A percentile compares a stretch with the other conserved stretches of the same genome.
Conservation (phyloP, 2,329 filamentous ascomycete genomes). For the Xylaria sp. region DNA sequence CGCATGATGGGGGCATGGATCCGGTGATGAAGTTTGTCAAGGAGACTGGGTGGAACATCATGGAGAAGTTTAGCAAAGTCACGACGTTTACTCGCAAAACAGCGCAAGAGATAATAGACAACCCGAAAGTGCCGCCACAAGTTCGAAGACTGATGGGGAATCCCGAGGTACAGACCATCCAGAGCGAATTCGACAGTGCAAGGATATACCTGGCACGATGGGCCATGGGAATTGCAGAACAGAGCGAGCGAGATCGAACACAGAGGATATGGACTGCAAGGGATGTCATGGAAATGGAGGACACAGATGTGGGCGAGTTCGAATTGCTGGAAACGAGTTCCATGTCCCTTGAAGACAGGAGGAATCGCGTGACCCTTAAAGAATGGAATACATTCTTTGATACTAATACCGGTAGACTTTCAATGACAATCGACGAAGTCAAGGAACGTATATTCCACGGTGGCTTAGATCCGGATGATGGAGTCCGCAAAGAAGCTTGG, state of each 20-base stretch:
- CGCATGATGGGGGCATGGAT: conserved; percentile 81
- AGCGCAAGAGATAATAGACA: conserved; percentile 90
- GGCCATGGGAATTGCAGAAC: conserved; percentile 99
- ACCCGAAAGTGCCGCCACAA: conserved; percentile 89
- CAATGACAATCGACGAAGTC: conserved; percentile 87
- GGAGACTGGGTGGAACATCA: conserved; percentile 93
- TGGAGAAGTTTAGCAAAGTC: conserved; percentile 97
- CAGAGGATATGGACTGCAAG: conserved; percentile 92
- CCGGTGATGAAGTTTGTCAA: conserved; percentile 93
- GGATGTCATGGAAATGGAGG: conserved; percentile 92
- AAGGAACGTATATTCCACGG: conserved; percentile 98
- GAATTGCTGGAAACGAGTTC: conserved; percentile 85
- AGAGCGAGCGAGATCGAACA: conserved; percentile 87
- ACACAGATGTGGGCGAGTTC: conserved; percentile 95
- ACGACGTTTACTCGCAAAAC: conserved; percentile 95
- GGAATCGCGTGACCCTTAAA: conserved; percentile 79
- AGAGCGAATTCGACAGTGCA: conserved; percentile 97
- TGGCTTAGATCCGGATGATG: conserved; percentile 87
- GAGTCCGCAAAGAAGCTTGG: conserved; percentile 96
- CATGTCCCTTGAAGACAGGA: conserved; percentile 78
- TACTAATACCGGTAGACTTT: conserved; percentile 74
- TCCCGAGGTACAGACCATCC: conserved; percentile 92
- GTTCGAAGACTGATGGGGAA: conserved; percentile 86
- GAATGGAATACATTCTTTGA: conserved; percentile 97
- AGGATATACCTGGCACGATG: conserved; percentile 93